Evolutionary conservation across 2,329 filamentous ascomycete genomes (phyloP).

Genomic region (Claviceps quebecensis): DNA sequence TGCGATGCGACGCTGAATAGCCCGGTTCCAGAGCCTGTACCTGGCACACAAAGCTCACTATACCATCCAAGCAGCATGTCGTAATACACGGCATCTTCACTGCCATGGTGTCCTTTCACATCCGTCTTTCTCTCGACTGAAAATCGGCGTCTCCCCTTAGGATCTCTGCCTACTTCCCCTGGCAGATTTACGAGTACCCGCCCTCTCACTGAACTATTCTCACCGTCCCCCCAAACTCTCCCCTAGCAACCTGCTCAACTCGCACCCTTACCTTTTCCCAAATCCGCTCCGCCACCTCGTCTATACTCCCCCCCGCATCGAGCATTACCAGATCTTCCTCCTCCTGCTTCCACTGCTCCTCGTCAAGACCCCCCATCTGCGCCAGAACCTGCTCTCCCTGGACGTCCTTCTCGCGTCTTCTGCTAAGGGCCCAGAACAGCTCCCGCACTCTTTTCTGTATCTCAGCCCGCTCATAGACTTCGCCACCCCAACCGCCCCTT

Average conservation of each 20-base stretch:
- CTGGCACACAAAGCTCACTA: no score
- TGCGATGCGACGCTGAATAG: no score
- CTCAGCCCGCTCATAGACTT: slow-evolving; percentile 74
- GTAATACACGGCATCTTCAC: no score
- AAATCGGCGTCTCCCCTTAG: neutral
- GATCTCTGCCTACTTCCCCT: neutral
- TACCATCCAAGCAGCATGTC: no score
- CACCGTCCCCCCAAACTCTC: slow-evolving; percentile 31
- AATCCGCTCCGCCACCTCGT: slow-evolving; percentile 42
- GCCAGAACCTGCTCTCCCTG: slow-evolving; percentile 13
- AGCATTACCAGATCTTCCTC: slow-evolving; percentile 40
- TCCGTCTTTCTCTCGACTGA: neutral
- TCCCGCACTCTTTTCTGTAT: slow-evolving; percentile 71
- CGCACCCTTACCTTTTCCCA: slow-evolving; percentile 36
- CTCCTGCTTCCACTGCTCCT: slow-evolving; percentile 28
- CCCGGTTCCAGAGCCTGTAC: no score
- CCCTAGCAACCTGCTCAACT: slow-evolving; percentile 34
- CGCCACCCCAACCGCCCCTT: slow-evolving; percentile 76
- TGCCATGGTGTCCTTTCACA: neutral
- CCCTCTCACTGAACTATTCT: slow-evolving; percentile 23
- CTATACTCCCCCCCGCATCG: slow-evolving; percentile 38
- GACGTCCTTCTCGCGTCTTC: slow-evolving; percentile 27
- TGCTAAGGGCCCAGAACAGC: slow-evolving; percentile 49
- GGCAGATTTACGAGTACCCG: neutral
- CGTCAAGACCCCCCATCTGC: slow-evolving; percentile 11